These are phyloP conservation scores for Verticillium dahliae DNA, from an alignment of 2,329 filamentous ascomycete species.

Conservation along the genomic window DNA sequence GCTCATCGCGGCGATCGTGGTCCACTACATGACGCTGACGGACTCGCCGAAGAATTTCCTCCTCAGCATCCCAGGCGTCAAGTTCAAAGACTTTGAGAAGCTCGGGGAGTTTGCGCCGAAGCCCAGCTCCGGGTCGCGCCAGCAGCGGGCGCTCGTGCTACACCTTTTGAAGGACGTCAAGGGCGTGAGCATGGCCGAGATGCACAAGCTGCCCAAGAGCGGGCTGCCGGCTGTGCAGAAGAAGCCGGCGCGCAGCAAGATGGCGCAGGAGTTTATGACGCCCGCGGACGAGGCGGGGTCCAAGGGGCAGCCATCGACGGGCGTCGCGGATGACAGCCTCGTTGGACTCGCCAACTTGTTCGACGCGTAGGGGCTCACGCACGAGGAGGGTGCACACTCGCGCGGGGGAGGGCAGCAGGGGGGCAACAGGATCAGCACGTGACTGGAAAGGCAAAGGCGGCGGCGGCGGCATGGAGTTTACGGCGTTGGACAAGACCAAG, in stretches of 20 bases:
- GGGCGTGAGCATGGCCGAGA: conserved; percentile 87
- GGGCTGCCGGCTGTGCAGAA: conserved; percentile 30
- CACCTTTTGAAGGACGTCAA: conserved; percentile 81
- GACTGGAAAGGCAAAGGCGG: background rate
- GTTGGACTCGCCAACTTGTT: conserved; percentile 51
- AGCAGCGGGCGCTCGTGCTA: conserved; percentile 74
- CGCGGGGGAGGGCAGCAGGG: too few relatives aligned
- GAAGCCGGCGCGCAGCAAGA: conserved; percentile 44
- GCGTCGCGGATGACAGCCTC: conserved; percentile 34
- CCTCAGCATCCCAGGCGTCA: conserved; percentile 73
- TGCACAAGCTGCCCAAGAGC: conserved; percentile 70
- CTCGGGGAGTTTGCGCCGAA: conserved; percentile 56
- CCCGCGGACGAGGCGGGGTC: conserved; percentile 30
- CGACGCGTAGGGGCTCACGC: conserved; percentile 18
- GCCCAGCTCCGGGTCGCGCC: conserved; percentile 56
- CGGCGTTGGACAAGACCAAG: background rate
- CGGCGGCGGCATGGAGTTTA: background rate
- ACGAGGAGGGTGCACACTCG: too few relatives aligned
- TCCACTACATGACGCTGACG: conserved; percentile 65
- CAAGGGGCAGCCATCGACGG: conserved; percentile 54
- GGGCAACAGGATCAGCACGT: too few relatives aligned
- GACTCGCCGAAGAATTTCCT: conserved; percentile 68
- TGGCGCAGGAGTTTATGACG: conserved; percentile 64
- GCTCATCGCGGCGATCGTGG: conserved; percentile 79
- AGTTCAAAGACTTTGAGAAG: conserved; percentile 57